Evolutionary conservation across 352 stramenopile genomes (phyloP).

Genomic region (Phytophthora hybrid): DNA sequence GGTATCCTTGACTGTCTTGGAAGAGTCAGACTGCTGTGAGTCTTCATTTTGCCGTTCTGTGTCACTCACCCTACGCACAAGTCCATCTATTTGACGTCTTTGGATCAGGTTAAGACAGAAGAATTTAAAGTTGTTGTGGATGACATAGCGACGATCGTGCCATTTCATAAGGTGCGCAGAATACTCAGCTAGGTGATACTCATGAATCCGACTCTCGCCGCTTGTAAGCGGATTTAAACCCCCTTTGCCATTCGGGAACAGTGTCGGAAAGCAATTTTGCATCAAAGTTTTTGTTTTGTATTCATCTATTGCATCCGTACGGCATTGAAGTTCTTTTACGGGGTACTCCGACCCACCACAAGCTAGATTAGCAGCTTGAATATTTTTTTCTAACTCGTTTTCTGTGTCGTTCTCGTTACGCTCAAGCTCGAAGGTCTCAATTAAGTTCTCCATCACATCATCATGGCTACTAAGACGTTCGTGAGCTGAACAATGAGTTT

Average conservation of each 20-base stretch:
- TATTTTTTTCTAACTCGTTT: background rate
- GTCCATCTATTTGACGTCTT: constrained; percentile 9
- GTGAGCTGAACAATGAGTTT: background rate
- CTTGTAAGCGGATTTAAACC: background rate
- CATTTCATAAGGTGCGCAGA: constrained; percentile 24
- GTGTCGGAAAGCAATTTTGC: constrained; percentile 6
- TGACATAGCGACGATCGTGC: background rate
- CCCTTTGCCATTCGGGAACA: constrained; percentile 8
- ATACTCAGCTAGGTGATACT: constrained; percentile 17
- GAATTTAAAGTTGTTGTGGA: constrained; percentile 18
- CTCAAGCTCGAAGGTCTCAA: background rate
- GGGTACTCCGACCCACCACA: background rate
- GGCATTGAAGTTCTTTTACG: background rate
- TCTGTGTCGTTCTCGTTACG: background rate
- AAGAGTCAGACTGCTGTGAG: background rate
- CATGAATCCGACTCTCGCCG: background rate
- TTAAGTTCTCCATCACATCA: background rate
- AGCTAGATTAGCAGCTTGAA: constrained; percentile 6
- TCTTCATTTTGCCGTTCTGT: background rate
- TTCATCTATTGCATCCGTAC: background rate
- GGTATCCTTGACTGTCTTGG: background rate
- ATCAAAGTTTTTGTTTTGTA: background rate
- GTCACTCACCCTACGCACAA: constrained; percentile 2
- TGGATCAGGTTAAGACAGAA: constrained; percentile 23
- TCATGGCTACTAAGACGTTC: background rate